Percentiles rank a stretch among this genome's conserved stretches.
These are phyloP conservation scores for Cordyceps cicadae DNA, from an alignment of 2,329 filamentous ascomycete species.

Conservation along the genomic window DNA sequence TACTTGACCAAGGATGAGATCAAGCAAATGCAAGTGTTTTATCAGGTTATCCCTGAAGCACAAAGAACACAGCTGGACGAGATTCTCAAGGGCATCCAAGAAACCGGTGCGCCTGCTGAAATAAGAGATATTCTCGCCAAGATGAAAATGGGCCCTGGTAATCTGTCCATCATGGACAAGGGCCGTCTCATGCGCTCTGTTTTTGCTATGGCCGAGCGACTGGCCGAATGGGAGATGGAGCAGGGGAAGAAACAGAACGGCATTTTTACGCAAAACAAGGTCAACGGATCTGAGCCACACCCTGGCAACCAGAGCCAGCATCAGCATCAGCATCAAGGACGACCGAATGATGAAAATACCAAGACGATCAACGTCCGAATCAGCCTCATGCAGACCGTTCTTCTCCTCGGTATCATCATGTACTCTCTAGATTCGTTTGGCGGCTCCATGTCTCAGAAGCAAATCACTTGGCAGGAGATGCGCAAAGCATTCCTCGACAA, in stretches of 20 bases:
- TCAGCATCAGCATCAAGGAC: conserved; percentile 17
- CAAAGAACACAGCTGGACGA: conserved; percentile 52
- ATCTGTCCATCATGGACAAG: conserved; percentile 33
- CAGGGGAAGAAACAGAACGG: conserved; percentile 15
- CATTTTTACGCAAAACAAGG: conserved; percentile 19
- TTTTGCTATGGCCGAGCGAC: conserved; percentile 28
- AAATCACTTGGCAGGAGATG: conserved; percentile 98
- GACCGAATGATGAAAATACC: conserved; percentile 13
- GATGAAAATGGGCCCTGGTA: conserved; percentile 49
- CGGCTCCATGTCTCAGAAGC: conserved; percentile 42
- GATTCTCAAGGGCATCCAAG: conserved; percentile 54
- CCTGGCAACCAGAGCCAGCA: conserved; percentile 10
- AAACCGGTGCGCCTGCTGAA: conserved; percentile 61
- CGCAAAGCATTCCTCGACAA: conserved; percentile 89
- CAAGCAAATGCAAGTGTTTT: conserved; percentile 48
- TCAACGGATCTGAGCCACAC: neutral
- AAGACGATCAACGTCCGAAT: conserved; percentile 28
- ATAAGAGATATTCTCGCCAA: conserved; percentile 49
- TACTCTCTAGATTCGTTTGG: conserved; percentile 35
- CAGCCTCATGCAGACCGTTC: conserved; percentile 27
- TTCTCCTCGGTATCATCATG: conserved; percentile 46
- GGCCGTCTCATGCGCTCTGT: conserved; percentile 29
- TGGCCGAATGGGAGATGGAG: conserved; percentile 23
- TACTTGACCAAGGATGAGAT: conserved; percentile 37
- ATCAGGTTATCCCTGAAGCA: conserved; percentile 54